Conservation (phyloP, 345 rosid species). For the Cardamine chenopodiifolia region DNA sequence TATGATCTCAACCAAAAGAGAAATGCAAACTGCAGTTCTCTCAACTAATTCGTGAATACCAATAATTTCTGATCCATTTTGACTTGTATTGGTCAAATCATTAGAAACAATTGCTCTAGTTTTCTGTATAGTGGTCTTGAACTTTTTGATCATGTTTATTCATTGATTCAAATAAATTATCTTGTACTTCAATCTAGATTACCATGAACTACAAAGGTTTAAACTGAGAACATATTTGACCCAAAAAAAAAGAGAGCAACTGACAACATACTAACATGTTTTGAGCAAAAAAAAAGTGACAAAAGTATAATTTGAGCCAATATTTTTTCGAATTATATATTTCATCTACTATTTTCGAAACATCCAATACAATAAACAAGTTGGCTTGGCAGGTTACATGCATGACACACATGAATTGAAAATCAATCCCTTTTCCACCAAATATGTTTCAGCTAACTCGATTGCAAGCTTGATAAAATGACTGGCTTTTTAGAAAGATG, state of each 20-base stretch:
- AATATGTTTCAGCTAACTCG: neutral
- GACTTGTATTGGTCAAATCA: neutral
- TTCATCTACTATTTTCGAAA: neutral
- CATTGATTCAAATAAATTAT: neutral
- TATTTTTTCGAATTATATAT: neutral
- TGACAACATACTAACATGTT: neutral
- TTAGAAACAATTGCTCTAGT: neutral
- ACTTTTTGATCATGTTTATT: neutral
- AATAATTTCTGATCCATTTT: neutral
- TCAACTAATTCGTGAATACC: neutral
- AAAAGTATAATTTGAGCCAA: neutral
- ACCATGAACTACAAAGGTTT: neutral
- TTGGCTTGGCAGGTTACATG: neutral
- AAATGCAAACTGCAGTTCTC: neutral
- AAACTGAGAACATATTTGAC: neutral
- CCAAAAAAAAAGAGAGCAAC: neutral
- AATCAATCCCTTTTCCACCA: neutral
- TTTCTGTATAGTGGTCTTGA: neutral
- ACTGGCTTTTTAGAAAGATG: neutral
- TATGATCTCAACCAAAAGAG: neutral
- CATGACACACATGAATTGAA: neutral
- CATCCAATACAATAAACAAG: neutral
- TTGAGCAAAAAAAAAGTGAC: neutral
- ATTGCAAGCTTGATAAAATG: neutral
- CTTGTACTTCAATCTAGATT: neutral